Conservation (phyloP, 148 eudicot species). For the Cornus kousa region DNA sequence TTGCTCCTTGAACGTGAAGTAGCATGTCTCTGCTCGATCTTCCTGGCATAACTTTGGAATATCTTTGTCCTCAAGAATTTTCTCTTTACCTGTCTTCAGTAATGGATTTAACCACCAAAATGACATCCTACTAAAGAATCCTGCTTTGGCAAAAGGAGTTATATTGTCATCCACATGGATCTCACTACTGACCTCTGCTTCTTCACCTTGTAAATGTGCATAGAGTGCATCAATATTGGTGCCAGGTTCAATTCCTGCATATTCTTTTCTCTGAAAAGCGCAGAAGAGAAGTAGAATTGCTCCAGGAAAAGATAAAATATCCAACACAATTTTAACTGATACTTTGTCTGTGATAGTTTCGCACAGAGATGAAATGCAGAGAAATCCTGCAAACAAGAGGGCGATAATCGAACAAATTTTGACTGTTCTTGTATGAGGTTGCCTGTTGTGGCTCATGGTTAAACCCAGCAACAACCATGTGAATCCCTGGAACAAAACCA, state of each 20-base stretch:
- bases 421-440: not conserved
- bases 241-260: not conserved
- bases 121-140: constrained; percentile 44
- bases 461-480: constrained; percentile 29
- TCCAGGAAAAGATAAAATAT: constrained; percentile 28
- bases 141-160: constrained; percentile 41
- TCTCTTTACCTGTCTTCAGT: constrained; percentile 46
- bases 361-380: constrained; percentile 16
- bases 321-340: constrained; percentile 17
- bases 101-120: constrained; percentile 71
- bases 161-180: constrained; percentile 7
- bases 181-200: not conserved
- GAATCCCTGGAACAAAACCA: constrained; percentile 26
- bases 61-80: constrained; percentile 40
- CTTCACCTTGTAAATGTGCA: constrained; percentile 23
- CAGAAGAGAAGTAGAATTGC: constrained; percentile 15
- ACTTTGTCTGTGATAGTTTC: constrained; percentile 9
- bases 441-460: constrained; percentile 15
- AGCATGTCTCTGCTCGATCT: constrained; percentile 47
- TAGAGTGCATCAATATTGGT: constrained; percentile 8
- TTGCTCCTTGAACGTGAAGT: constrained; percentile 31
- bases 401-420: constrained; percentile 14
- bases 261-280: constrained; percentile 4
- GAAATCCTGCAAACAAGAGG: constrained; percentile 21
- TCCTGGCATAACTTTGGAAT: constrained; percentile 36